Base-by-base conservation (phyloP, 1,284 basidiomycete genomes). In the Microbotryum silenes-acaulis region DNA sequence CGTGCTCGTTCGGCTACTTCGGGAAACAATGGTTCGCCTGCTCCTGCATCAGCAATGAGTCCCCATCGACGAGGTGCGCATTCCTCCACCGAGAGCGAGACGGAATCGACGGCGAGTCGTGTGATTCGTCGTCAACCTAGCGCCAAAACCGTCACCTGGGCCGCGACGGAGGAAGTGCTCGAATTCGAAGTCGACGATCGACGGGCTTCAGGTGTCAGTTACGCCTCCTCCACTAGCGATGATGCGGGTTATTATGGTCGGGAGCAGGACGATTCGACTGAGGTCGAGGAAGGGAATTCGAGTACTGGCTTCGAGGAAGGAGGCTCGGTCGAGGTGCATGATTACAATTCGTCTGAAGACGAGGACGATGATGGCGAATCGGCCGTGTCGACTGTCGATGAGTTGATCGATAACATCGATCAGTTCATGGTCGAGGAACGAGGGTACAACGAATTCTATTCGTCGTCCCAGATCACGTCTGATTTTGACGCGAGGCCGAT, bases 91-190 rank as follows among this genome's bases (percentile, higher is more conserved):
- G 60, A 64, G 49, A 58, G 54, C 27, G 64, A 64, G 37, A 48
- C 52, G 33, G 56, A 64, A 21, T 52, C 61, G 29, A 29, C 37
- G 12, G 6, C 23, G 16, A 31, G 52, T 44, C 59, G 62, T 6
- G 44, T 56, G 3, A 48, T 69, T n/a, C 46, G 64, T 9, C 44
- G 65, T 1, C 62, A 69, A 57, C 58, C 67, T 48, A 63, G 57
- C 48, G 58, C 55, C 57, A 69, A 69, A 61, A 69, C 63, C 45
- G 68, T 69, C 23, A 65, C 65, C 8, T 69, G 68, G 68, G 68
- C 68, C 37, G 65, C 61, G 58, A 69, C 66, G 52, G 68, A 69
- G 47, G 65, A 69, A 50, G 68, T 69, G n/a, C 56, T 69, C 21
- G 68, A 67, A 56, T 69, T 65, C 23, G 68, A 69, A 47, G 63